Evolutionary conservation across 345 rosid species (phyloP).

Genomic region (Camelina laxa): DNA sequence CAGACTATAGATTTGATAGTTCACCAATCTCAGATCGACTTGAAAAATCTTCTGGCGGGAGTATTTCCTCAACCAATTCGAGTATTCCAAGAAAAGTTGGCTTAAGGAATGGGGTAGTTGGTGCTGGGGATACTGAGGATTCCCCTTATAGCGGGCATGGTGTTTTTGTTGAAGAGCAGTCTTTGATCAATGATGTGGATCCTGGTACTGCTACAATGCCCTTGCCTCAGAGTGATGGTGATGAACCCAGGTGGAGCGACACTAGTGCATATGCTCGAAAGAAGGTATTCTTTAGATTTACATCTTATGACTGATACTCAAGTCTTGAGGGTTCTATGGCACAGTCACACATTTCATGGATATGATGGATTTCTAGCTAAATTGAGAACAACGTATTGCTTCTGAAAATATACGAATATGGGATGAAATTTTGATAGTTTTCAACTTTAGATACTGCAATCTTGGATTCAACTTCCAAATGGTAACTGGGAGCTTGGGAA

Average conservation of each 20-base stretch:
- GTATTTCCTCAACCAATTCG: constrained; percentile 27
- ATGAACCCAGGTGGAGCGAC: constrained; percentile 78
- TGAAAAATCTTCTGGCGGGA: constrained; percentile 43
- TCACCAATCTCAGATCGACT: constrained; percentile 52
- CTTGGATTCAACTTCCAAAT: constrained; percentile 85
- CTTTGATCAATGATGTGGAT: constrained; percentile 52
- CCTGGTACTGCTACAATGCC: constrained; percentile 51
- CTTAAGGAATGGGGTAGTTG: constrained; percentile 46
- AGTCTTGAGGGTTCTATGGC: background rate
- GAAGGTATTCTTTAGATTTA: constrained; percentile 58
- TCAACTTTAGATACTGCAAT: constrained; percentile 72
- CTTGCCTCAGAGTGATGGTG: constrained; percentile 54
- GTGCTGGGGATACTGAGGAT: constrained; percentile 58
- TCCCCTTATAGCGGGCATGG: constrained; percentile 70
- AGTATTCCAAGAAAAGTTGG: constrained; percentile 54
- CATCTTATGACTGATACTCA: background rate
- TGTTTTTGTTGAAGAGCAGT: constrained; percentile 57
- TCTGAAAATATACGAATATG: constrained; percentile 5
- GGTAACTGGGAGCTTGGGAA: constrained; percentile 91
- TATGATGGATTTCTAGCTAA: background rate
- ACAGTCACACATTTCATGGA: background rate
- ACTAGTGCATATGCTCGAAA: constrained; percentile 69
- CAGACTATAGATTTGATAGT: constrained; percentile 62
- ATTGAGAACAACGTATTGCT: background rate
- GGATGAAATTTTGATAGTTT: constrained; percentile 34